phyloP scores from a whole-genome alignment of 345 rosid species.

The Turnera subulata region DNA sequence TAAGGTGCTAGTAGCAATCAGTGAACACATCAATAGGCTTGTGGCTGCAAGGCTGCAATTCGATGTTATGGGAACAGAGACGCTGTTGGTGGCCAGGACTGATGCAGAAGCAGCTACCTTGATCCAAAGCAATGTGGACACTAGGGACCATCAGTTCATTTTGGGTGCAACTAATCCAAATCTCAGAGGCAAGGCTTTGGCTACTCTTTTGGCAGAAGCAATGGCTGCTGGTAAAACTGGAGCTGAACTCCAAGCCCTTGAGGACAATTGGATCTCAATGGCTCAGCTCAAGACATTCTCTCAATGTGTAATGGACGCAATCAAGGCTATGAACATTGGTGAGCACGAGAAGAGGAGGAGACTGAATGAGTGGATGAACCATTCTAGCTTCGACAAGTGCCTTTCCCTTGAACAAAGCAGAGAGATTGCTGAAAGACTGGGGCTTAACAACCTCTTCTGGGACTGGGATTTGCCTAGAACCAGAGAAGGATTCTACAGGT shows the following conservation, averaged over 20 bases:
- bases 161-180: conserved; percentile 80
- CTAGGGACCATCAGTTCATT: conserved; percentile 89
- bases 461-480: conserved; percentile 97
- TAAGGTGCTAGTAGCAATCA: conserved; percentile 85
- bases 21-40: conserved; percentile 85
- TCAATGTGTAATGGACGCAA: conserved; percentile 54
- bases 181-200: conserved; percentile 59
- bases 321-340: conserved; percentile 50
- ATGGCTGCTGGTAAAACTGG: conserved; percentile 79
- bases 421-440: conserved; percentile 66
- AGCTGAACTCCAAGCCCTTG: conserved; percentile 66
- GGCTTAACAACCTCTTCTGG: conserved; percentile 81
- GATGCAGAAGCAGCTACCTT: conserved; percentile 83
- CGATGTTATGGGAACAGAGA: conserved; percentile 93
- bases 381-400: conserved; percentile 64
- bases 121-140: conserved; percentile 80
- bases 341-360: conserved; percentile 59
- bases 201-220: conserved; percentile 61
- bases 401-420: conserved; percentile 63
- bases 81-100: conserved; percentile 84
- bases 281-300: conserved; percentile 84
- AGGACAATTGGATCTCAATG: conserved; percentile 73
- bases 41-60: conserved; percentile 95
- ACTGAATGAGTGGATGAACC: conserved; percentile 64
- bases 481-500: conserved; percentile 93